phyloP scores from a whole-genome alignment of 768 basidiomycete species.

The Cubamyces sp. region DNA sequence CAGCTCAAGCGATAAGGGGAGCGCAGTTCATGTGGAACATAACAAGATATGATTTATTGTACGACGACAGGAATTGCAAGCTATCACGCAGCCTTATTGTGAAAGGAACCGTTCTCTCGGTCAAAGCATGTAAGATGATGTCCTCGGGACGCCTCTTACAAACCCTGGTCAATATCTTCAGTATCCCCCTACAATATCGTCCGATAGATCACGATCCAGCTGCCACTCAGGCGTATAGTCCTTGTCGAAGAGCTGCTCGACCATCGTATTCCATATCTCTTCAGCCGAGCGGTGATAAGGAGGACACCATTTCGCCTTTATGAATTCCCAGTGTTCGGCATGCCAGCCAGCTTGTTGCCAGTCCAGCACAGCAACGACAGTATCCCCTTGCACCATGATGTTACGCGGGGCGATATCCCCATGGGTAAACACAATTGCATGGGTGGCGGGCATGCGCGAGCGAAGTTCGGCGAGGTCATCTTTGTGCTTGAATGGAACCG shows the following conservation, averaged over 20 bases:
- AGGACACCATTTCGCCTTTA: slow-evolving; percentile 33
- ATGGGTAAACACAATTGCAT: slow-evolving; percentile 38
- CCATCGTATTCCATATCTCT: slow-evolving; percentile 2
- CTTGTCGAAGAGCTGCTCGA: not conserved
- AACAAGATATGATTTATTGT: not conserved
- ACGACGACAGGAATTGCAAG: not conserved
- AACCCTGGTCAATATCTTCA: too few species aligned
- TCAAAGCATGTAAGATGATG: too few species aligned
- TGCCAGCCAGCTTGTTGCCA: slow-evolving; percentile 42
- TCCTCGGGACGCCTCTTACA: too few species aligned
- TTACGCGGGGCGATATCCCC: slow-evolving; percentile 49
- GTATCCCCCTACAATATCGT: slow-evolving; percentile 4
- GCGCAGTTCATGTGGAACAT: slow-evolving; percentile 27
- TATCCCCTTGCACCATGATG: slow-evolving; percentile 40
- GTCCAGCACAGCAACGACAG: slow-evolving; percentile 40
- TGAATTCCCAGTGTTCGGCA: slow-evolving; percentile 41
- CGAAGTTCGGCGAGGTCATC: not conserved
- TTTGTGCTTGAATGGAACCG: not conserved
- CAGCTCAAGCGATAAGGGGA: slow-evolving; percentile 28
- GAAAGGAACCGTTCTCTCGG: too few species aligned
- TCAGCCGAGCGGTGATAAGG: not conserved
- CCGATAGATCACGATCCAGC: slow-evolving; percentile 8
- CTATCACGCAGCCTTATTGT: too few species aligned
- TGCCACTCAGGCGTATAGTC: slow-evolving; percentile 1
- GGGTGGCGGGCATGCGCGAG: not conserved